A percentile compares a stretch with the other conserved stretches of the same genome.
These are phyloP conservation scores for Byssochlamys sp. DNA, from an alignment of 2,329 filamentous ascomycete genomes.

Conservation along the genomic window DNA sequence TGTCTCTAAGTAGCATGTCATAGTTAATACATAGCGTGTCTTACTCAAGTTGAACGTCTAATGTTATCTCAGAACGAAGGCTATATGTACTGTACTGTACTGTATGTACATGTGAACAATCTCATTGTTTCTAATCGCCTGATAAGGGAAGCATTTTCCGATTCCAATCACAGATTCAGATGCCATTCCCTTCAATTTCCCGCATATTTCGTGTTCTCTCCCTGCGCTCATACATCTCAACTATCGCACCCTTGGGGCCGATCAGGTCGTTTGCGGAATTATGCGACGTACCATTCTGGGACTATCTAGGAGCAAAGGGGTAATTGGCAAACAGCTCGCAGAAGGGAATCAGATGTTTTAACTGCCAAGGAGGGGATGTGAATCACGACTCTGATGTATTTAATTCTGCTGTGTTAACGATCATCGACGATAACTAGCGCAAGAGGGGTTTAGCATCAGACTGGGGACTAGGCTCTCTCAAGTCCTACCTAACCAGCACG, in stretches of 20 bases:
- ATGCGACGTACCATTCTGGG: neutral
- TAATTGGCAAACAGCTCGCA: neutral
- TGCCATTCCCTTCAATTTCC: neutral
- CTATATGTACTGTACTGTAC: no score
- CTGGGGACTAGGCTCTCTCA: neutral
- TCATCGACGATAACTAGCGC: neutral
- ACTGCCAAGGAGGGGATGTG: neutral
- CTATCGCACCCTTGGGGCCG: neutral
- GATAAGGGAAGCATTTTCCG: neutral
- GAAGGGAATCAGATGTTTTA: neutral
- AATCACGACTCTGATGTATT: no score
- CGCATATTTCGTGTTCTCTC: neutral
- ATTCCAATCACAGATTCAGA: neutral
- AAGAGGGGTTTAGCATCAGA: neutral
- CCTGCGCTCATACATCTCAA: neutral
- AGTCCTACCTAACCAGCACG: neutral
- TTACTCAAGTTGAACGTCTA: neutral
- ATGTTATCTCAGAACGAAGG: neutral
- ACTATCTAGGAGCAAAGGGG: neutral
- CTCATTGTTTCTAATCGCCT: neutral
- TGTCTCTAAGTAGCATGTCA: neutral
- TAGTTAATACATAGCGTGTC: neutral
- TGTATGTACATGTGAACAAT: neutral
- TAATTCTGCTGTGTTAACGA: neutral
- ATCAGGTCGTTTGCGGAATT: neutral